Evolutionary conservation across 441 rosid genomes (phyloP).

Genomic region (Croton laevigatus): DNA sequence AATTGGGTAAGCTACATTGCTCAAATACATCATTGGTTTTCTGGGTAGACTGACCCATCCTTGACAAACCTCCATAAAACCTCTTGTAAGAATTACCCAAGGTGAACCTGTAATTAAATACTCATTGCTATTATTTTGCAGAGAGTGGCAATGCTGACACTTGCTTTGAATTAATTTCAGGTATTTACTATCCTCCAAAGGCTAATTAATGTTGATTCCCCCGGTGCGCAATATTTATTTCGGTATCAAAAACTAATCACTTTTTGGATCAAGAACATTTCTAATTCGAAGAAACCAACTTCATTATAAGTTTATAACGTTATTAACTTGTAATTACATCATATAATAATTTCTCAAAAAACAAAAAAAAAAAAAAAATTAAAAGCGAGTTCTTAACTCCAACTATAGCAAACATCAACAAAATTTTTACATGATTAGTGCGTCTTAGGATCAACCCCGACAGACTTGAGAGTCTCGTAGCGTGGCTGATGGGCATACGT

Average conservation of each 20-base stretch:
- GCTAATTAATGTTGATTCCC: too few relatives aligned
- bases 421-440: too few relatives aligned
- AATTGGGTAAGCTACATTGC: conserved; percentile 41
- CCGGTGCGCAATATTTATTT: conserved; percentile 57
- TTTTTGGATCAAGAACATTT: too few relatives aligned
- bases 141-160: background rate
- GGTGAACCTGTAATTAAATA: conserved; percentile 46
- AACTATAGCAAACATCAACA: too few relatives aligned
- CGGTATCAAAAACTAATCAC: too few relatives aligned
- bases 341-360: too few relatives aligned
- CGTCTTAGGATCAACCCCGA: conserved; percentile 44
- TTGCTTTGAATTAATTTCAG: background rate
- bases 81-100: conserved; percentile 46
- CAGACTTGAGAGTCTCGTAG: conserved; percentile 43
- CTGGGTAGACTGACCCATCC: conserved; percentile 67
- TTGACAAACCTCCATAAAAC: conserved; percentile 42
- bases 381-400: too few relatives aligned
- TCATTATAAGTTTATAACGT: too few relatives aligned
- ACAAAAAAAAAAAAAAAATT: too few relatives aligned
- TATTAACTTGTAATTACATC: too few relatives aligned
- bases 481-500: conserved; percentile 32
- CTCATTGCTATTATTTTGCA: background rate
- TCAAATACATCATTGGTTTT: conserved; percentile 50
- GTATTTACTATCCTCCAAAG: conserved; percentile 35
- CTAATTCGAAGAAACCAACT: background rate